Conservation (phyloP, 2,329 filamentous ascomycete genomes). For the Venturiaceae sp. region DNA sequence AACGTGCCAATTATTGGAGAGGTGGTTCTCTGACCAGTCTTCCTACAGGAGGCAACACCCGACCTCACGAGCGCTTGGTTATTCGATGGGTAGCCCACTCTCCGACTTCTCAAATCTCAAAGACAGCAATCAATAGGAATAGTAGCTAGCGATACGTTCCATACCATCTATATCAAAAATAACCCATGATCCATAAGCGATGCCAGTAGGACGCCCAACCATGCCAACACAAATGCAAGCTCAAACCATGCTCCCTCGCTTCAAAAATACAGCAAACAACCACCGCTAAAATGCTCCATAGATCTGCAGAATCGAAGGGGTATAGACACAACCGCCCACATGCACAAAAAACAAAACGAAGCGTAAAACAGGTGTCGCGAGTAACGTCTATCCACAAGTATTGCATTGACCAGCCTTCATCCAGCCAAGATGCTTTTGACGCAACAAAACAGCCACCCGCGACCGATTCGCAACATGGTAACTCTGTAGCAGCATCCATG, state of each 20-base stretch:
- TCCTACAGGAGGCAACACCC: no score
- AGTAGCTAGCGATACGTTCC: no score
- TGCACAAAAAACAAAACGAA: not conserved
- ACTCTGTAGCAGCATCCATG: not conserved
- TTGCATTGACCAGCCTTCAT: not conserved
- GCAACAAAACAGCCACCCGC: not conserved
- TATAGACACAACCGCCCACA: not conserved
- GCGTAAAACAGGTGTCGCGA: not conserved
- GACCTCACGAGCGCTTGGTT: no score
- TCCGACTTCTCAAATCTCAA: no score
- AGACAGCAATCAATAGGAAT: no score
- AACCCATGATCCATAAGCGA: no score
- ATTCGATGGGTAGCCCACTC: no score
- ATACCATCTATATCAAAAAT: no score
- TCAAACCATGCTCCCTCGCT: not conserved
- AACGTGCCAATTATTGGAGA: no score
- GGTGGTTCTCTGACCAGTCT: no score
- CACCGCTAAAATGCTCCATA: not conserved
- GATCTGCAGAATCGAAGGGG: constrained; percentile 1
- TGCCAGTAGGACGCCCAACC: no score
- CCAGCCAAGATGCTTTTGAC: not conserved
- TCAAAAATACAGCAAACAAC: not conserved
- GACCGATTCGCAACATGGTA: not conserved
- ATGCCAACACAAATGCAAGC: not conserved
- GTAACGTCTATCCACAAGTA: not conserved